Base-by-base conservation (phyloP, 495 filamentous ascomycete genomes). In the Penicillium pulvis region DNA sequence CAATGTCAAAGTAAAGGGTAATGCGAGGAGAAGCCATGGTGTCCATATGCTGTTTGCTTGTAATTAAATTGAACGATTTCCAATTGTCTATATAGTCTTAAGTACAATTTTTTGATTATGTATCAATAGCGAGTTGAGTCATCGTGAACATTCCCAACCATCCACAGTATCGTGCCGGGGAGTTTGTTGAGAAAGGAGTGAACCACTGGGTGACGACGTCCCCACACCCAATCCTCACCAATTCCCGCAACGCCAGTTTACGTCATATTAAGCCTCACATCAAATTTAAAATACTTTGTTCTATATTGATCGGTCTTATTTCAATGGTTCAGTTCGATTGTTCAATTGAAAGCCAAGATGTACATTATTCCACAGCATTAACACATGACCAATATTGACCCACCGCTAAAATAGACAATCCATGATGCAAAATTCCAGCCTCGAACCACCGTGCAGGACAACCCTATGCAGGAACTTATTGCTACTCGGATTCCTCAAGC, bases 1-100 rank as follows among this genome's bases (percentile, higher is more conserved):
- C 56, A 56, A 68, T 57, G 57, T 65, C 65, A 45, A 63, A 65
- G 46, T 61, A 68, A 4, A 64, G 44, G 12, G 59, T 63, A 33
- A 65, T 62, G 10, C 54, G 47, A 24, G 62, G 56, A 28, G 30
- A 24, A 11, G 16, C 8, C 62, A 65, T 65, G 9, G 9, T 56
- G 12, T 9, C 2, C 31, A 1, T 33, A 6, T 43, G 17, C 20
- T 24, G 42, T 54, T 54, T 36, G 8, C 39, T 39, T 41, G 48
- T 26, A 23, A 23, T 4, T 41, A 23, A 52, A 4, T 39, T 5
- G 6, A 26, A 11, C 1, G 19, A 24, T 11, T 16, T 41, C 16
- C 3, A 7, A 9, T 28, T 44, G 14, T 31, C 19, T 11, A 45
- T 55, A 45, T 60, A 55, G 14, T 12, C 24, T 12, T 47, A 14